phyloP scores from a whole-genome alignment of 495 filamentous ascomycete genomes.

The Chaetomium tenue region DNA sequence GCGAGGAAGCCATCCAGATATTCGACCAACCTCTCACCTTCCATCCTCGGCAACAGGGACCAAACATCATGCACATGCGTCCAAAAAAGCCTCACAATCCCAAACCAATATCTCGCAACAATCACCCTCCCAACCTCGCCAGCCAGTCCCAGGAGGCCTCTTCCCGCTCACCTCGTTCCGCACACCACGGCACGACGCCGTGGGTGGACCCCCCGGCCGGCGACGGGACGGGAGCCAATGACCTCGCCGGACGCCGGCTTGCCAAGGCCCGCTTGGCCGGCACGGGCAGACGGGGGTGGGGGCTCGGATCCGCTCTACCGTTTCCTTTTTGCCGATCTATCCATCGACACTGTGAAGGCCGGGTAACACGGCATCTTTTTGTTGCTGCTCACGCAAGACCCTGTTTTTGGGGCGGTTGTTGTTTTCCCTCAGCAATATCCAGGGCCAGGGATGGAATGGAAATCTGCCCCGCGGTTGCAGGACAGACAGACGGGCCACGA shows the following conservation, averaged over 20 bases:
- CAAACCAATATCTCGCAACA: too few relatives aligned
- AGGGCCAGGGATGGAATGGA: too few relatives aligned
- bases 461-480: too few relatives aligned
- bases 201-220: neutral
- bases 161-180: neutral
- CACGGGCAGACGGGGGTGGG: conserved; percentile 3
- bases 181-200: neutral
- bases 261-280: conserved; percentile 8
- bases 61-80: neutral
- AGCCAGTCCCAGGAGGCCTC: neutral
- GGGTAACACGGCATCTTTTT: conserved; percentile 15
- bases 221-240: conserved; percentile 7
- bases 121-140: neutral
- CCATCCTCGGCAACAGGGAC: neutral
- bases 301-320: conserved; percentile 17
- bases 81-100: too few relatives aligned
- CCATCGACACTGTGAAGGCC: neutral
- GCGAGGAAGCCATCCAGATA: neutral
- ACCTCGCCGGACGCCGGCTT: neutral
- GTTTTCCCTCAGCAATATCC: too few relatives aligned
- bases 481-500: too few relatives aligned
- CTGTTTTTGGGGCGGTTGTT: neutral
- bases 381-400: neutral
- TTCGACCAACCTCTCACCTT: neutral
- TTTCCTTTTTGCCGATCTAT: conserved; percentile 17